Evolutionary conservation across 139 green algal genomes (phyloP).

Genomic region (Auxenochlorella pyrenoidosa): DNA sequence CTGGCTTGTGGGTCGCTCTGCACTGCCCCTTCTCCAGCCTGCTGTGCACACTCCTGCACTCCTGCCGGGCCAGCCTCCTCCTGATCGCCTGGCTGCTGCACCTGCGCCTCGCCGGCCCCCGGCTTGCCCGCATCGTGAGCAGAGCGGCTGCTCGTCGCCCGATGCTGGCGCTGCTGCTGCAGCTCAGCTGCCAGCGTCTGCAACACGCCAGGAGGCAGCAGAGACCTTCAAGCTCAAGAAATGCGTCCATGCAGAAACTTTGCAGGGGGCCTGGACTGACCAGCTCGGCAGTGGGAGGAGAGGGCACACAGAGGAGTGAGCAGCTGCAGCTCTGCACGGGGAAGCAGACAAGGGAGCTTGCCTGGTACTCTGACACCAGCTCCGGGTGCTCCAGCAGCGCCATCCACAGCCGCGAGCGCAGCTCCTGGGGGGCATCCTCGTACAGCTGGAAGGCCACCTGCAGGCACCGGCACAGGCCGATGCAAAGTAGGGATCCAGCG

Average conservation of each 20-base stretch:
- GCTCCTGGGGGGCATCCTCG: constrained; percentile 83
- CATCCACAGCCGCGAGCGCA: constrained; percentile 84
- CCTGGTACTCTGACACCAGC: constrained; percentile 34
- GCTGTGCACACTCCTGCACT: not conserved
- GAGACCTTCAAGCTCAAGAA: too few relatives aligned
- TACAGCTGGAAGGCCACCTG: constrained; percentile 72
- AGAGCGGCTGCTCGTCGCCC: not conserved
- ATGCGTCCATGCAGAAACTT: too few relatives aligned
- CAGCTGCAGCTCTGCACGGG: not conserved
- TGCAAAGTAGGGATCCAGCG: not conserved
- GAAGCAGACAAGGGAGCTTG: too few relatives aligned
- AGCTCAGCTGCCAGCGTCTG: constrained; percentile 4
- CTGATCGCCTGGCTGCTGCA: not conserved
- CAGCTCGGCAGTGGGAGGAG: too few relatives aligned
- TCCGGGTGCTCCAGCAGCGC: constrained; percentile 63
- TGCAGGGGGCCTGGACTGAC: too few relatives aligned
- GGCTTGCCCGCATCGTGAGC: not conserved
- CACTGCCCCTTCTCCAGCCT: not conserved
- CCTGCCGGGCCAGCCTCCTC: not conserved
- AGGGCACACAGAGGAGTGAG: too few relatives aligned
- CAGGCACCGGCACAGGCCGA: not conserved
- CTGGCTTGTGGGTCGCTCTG: too few relatives aligned
- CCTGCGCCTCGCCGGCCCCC: not conserved
- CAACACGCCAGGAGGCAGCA: not conserved
- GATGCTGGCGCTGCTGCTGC: constrained; percentile 15